Percentiles rank a stretch among this genome's conserved stretches.
phyloP scores from a whole-genome alignment of 1,284 basidiomycete genomes.

The Peniophora sp. region DNA sequence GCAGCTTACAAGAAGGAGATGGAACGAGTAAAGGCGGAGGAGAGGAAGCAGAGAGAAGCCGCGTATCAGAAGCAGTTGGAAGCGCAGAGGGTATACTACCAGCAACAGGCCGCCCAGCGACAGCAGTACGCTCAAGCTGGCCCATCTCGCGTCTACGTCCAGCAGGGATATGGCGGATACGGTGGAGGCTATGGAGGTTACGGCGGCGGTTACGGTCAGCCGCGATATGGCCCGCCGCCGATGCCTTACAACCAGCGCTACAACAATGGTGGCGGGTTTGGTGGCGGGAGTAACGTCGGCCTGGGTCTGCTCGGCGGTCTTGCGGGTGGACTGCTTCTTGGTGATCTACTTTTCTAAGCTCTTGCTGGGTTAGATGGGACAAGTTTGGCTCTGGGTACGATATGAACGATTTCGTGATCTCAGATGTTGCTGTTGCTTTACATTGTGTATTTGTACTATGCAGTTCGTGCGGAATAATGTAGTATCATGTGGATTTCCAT shows the following conservation, averaged over 20 bases:
- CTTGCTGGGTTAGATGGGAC: neutral
- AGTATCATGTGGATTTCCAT: too few relatives aligned
- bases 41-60: slow-evolving; percentile 18
- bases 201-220: slow-evolving; percentile 9
- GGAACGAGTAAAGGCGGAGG: slow-evolving; percentile 11
- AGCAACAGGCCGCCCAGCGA: slow-evolving; percentile 8
- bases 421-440: neutral
- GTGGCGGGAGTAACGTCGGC: slow-evolving; percentile 22
- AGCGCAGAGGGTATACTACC: neutral
- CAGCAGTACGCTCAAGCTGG: slow-evolving; percentile 14
- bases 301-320: slow-evolving; percentile 50
- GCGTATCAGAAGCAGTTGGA: slow-evolving; percentile 2
- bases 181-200: slow-evolving; percentile 9
- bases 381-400: neutral
- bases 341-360: slow-evolving; percentile 31
- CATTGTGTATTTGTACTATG: neutral
- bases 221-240: slow-evolving; percentile 16
- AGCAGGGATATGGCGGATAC: neutral
- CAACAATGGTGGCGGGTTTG: slow-evolving; percentile 2
- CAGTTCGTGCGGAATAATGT: too few relatives aligned
- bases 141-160: slow-evolving; percentile 3
- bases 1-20: slow-evolving; percentile 35
- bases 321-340: slow-evolving; percentile 53
- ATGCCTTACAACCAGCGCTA: slow-evolving; percentile 4
- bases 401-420: too few relatives aligned